These are phyloP conservation scores for Termitomyces sp. DNA, from an alignment of 768 basidiomycete genomes.

Conservation along the genomic window DNA sequence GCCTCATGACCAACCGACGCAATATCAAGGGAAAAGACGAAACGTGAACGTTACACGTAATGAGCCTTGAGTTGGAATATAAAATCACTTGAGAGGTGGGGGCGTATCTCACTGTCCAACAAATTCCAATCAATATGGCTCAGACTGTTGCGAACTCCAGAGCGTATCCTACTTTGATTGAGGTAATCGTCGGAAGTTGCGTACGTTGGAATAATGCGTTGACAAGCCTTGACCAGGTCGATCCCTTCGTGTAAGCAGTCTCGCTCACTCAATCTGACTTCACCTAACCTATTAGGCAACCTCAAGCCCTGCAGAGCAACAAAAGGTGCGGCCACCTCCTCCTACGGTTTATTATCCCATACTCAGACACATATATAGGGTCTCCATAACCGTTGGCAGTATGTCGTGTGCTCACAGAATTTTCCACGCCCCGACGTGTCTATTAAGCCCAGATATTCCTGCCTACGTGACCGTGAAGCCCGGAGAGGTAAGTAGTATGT, in stretches of 20 bases:
- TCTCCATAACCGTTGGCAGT: conserved; percentile 76
- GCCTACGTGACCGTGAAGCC: conserved; percentile 58
- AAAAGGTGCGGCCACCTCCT: conserved; percentile 44
- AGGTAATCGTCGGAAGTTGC: conserved; percentile 32
- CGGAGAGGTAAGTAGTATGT: conserved; percentile 41
- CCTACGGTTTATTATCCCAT: background rate
- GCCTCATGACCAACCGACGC: background rate
- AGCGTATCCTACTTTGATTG: conserved; percentile 54
- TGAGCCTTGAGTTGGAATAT: background rate
- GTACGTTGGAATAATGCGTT: background rate
- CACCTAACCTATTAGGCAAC: background rate
- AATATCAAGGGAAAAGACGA: background rate
- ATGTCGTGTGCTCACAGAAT: conserved; percentile 22
- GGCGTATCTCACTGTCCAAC: background rate
- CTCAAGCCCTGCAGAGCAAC: conserved; percentile 44
- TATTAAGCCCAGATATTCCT: conserved; percentile 59
- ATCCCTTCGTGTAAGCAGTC: conserved; percentile 60
- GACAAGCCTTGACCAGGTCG: conserved; percentile 38
- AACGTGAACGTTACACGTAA: background rate
- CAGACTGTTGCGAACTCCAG: conserved; percentile 55
- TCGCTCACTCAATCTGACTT: background rate
- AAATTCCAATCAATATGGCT: background rate
- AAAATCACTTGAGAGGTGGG: background rate
- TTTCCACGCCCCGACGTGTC: background rate
- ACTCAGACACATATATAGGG: conserved; percentile 32